These are phyloP conservation scores for Macrolepiota fuliginosa DNA, from an alignment of 768 basidiomycete genomes.

Conservation along the genomic window DNA sequence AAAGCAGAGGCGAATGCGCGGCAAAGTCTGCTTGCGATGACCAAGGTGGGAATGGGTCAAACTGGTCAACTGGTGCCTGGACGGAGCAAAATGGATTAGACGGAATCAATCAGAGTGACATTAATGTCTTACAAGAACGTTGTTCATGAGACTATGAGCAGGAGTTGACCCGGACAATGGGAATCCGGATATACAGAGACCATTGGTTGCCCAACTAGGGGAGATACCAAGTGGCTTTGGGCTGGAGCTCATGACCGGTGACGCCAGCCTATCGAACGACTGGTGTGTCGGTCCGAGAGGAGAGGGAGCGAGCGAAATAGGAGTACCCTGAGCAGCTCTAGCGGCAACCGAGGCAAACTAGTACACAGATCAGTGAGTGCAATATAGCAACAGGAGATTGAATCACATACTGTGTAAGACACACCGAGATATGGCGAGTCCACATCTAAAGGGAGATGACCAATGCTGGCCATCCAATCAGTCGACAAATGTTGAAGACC, in stretches of 20 bases:
- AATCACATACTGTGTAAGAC: neutral
- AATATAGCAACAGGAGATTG: neutral
- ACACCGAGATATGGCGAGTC: neutral
- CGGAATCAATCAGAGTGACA: neutral
- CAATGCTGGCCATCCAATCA: neutral
- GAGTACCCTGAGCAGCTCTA: neutral
- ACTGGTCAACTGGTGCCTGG: neutral
- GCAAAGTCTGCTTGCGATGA: neutral
- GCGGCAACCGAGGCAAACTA: neutral
- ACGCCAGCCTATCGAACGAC: neutral
- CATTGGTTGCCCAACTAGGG: neutral
- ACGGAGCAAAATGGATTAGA: neutral
- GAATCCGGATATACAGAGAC: constrained; percentile 5
- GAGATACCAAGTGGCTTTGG: neutral
- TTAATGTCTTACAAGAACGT: neutral
- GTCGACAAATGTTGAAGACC: neutral
- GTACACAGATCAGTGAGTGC: neutral
- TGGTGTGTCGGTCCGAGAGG: neutral
- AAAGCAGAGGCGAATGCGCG: neutral
- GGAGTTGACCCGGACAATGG: neutral
- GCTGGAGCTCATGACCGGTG: neutral
- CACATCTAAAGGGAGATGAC: neutral
- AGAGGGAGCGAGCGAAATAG: neutral
- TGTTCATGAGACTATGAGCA: neutral
- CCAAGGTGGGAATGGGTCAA: neutral